These are phyloP conservation scores for Populus euphratica DNA, from an alignment of 345 rosid genomes.

Conservation along the genomic window DNA sequence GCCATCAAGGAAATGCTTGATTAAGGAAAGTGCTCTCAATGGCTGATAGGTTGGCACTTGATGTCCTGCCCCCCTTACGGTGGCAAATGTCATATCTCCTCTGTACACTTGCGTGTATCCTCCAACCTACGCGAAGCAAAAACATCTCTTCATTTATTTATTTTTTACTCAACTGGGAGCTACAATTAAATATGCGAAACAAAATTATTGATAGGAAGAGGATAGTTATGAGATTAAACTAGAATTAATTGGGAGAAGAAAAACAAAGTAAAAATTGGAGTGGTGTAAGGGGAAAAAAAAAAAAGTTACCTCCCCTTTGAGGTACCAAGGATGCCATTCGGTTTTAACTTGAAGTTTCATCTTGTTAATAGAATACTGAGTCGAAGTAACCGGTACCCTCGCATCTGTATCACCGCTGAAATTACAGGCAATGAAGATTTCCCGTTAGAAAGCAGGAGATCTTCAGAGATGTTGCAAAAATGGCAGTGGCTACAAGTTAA, in stretches of 20 bases:
- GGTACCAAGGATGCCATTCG: slow-evolving; percentile 82
- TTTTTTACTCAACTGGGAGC: too few species aligned
- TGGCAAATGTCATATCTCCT: slow-evolving; percentile 66
- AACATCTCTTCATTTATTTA: too few species aligned
- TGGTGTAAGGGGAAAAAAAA: background rate
- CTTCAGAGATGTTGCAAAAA: background rate
- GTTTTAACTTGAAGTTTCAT: slow-evolving; percentile 56
- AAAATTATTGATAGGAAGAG: too few species aligned
- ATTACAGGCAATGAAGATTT: background rate
- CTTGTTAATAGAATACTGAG: slow-evolving; percentile 53
- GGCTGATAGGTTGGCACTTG: slow-evolving; percentile 90
- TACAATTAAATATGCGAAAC: too few species aligned
- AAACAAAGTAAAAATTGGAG: background rate
- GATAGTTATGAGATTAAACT: too few species aligned
- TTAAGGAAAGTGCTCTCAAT: slow-evolving; percentile 60
- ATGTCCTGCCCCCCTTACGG: slow-evolving; percentile 90
- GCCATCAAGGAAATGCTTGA: slow-evolving; percentile 58
- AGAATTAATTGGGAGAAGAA: background rate
- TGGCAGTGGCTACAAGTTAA: background rate
- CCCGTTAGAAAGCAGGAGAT: background rate
- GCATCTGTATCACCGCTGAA: slow-evolving; percentile 87
- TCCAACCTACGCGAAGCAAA: slow-evolving; percentile 45
- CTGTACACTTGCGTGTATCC: slow-evolving; percentile 72
- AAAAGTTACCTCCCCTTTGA: slow-evolving; percentile 45
- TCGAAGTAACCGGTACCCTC: slow-evolving; percentile 79